Conservation (phyloP, 345 rosid species). For the Zanthoxylum bungeanum region DNA sequence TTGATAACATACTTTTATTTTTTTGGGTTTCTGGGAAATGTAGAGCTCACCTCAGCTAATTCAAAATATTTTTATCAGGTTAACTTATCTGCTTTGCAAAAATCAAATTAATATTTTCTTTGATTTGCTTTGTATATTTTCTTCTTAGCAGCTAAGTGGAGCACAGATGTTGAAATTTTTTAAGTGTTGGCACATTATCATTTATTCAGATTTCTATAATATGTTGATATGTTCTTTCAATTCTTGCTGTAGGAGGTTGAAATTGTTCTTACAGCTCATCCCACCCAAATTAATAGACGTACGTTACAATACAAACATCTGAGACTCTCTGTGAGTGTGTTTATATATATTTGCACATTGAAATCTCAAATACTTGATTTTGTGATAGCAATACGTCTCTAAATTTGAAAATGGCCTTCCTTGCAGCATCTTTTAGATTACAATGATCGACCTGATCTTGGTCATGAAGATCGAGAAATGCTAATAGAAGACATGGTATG, state of each 20-base stretch:
- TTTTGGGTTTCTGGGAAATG: constrained; percentile 3
- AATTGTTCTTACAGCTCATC: constrained; percentile 98
- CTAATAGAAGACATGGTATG: constrained; percentile 92
- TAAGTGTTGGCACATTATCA: background rate
- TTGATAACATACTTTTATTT: background rate
- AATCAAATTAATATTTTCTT: background rate
- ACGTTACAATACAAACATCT: constrained; percentile 95
- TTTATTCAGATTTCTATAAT: background rate
- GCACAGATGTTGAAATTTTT: background rate
- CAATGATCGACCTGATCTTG: constrained; percentile 81
- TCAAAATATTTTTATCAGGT: background rate
- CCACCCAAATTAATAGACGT: constrained; percentile 93
- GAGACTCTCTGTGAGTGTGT: constrained; percentile 74
- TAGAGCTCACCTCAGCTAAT: background rate
- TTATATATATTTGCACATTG: background rate
- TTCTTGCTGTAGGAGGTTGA: constrained; percentile 71
- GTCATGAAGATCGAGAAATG: constrained; percentile 89
- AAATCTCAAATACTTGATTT: constrained; percentile 1
- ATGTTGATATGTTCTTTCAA: constrained; percentile 4
- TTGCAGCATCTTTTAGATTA: constrained; percentile 88
- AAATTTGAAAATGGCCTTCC: constrained; percentile 13
- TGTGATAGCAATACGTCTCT: constrained; percentile 5
- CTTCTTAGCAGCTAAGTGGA: background rate
- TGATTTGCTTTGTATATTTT: background rate
- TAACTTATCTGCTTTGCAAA: constrained; percentile 5